These are phyloP conservation scores for Dictyophora rubrovolvata DNA, from an alignment of 768 basidiomycete species.

Conservation along the genomic window DNA sequence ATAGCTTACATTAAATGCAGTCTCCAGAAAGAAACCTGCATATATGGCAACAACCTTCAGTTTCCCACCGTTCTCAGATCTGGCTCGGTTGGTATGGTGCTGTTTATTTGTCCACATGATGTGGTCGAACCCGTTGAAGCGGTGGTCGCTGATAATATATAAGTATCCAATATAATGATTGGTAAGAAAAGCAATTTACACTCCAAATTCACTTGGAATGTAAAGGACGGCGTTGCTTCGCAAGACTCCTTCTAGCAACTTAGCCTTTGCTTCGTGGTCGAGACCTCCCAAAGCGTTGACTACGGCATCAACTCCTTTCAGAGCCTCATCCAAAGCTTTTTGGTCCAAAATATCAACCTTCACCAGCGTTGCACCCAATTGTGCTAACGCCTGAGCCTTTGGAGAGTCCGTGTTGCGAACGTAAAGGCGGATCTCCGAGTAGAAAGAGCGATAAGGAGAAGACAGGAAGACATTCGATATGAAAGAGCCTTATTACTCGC, in stretches of 20 bases:
- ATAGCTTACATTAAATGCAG: slow-evolving; percentile 8
- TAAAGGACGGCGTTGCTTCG: background rate
- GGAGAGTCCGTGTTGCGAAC: background rate
- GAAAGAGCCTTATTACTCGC: background rate
- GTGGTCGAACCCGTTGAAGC: background rate
- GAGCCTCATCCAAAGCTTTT: background rate
- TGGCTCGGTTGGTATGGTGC: background rate
- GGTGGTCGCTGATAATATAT: slow-evolving; percentile 2
- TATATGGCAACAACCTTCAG: slow-evolving; percentile 15
- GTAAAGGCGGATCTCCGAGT: background rate
- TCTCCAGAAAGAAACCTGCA: slow-evolving; percentile 13
- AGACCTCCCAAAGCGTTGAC: background rate
- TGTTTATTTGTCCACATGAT: background rate
- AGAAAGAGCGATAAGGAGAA: background rate
- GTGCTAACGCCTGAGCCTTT: background rate
- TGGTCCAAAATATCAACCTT: background rate
- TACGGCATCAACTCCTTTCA: background rate
- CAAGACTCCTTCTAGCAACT: background rate
- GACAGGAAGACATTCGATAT: background rate
- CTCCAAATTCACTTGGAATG: slow-evolving; percentile 6
- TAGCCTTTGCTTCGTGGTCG: slow-evolving; percentile 21
- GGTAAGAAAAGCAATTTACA: background rate
- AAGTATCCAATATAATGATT: background rate
- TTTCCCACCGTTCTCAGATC: slow-evolving; percentile 3
- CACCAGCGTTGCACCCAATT: background rate